Percentiles rank a stretch among this genome's conserved stretches.
phyloP scores from a whole-genome alignment of 345 rosid genomes.

The Noccaea bulbosa region DNA sequence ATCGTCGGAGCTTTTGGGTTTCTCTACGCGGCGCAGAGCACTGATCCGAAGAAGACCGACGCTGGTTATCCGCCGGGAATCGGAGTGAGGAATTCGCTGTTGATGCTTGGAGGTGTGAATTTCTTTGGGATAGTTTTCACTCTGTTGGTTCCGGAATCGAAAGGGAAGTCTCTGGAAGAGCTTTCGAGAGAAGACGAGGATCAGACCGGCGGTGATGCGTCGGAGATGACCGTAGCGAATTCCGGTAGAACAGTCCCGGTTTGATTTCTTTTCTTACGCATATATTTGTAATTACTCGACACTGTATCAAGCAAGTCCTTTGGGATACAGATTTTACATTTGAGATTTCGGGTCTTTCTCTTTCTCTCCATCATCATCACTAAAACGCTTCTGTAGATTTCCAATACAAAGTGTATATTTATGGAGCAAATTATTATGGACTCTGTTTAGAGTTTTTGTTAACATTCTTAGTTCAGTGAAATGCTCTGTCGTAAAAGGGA shows the following conservation, averaged over 20 bases:
- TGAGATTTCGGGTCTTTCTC: background rate
- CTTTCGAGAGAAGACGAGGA: conserved; percentile 63
- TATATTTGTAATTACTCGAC: background rate
- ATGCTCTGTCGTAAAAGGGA: too few relatives aligned
- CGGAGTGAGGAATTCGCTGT: conserved; percentile 49
- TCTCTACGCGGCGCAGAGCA: conserved; percentile 64
- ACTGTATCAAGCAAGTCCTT: background rate
- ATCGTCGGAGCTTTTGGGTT: conserved; percentile 62
- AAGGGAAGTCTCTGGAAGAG: conserved; percentile 68
- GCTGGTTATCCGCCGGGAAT: conserved; percentile 49
- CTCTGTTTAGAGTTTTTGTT: too few relatives aligned
- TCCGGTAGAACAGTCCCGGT: conserved; percentile 26
- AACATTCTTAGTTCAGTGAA: too few relatives aligned
- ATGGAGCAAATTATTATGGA: too few relatives aligned
- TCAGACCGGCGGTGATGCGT: conserved; percentile 2
- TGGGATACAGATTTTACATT: background rate
- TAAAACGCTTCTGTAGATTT: too few relatives aligned
- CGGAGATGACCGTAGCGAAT: conserved; percentile 1
- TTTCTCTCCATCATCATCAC: background rate
- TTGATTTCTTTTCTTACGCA: background rate
- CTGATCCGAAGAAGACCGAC: conserved; percentile 48
- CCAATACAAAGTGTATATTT: too few relatives aligned
- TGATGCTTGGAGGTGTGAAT: conserved; percentile 58
- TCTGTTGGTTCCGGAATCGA: conserved; percentile 72
- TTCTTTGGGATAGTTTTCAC: conserved; percentile 61